phyloP scores from a whole-genome alignment of 1,284 basidiomycete species.

The Papiliotrema fonsecae region DNA sequence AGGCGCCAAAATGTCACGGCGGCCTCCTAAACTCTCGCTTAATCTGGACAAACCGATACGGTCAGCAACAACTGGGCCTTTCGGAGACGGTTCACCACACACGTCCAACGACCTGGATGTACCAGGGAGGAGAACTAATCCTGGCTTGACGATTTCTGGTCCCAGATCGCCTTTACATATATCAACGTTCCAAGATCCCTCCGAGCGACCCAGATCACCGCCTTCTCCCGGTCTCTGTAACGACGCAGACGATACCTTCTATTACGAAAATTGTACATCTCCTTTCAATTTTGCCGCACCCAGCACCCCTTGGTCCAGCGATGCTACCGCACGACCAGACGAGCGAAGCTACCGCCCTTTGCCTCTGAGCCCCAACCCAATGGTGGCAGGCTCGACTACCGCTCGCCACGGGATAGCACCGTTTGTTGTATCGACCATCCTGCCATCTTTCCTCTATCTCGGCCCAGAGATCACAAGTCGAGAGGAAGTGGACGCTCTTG shows the following conservation, averaged over 20 bases:
- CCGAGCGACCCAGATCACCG: slow-evolving; percentile 29
- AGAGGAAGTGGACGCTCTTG: slow-evolving; percentile 69
- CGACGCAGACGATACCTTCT: background rate
- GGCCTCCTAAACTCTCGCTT: slow-evolving; percentile 38
- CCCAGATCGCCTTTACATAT: slow-evolving; percentile 3
- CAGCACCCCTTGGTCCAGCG: slow-evolving; percentile 1
- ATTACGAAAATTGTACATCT: slow-evolving; percentile 5
- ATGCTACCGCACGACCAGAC: background rate
- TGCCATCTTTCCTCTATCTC: slow-evolving; percentile 84
- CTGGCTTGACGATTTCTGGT: background rate
- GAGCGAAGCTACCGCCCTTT: no score
- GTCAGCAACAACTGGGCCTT: slow-evolving; percentile 20
- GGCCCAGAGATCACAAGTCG: slow-evolving; percentile 76
- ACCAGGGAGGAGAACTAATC: background rate
- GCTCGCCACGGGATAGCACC: slow-evolving; percentile 53
- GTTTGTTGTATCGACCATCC: slow-evolving; percentile 77
- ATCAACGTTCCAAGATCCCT: slow-evolving; percentile 27
- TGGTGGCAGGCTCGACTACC: slow-evolving; percentile 34
- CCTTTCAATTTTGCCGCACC: background rate
- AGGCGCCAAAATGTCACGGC: slow-evolving; percentile 12
- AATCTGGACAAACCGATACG: slow-evolving; percentile 27
- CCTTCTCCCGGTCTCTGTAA: slow-evolving; percentile 24
- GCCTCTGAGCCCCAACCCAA: background rate
- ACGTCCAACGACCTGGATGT: background rate
- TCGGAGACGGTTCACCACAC: slow-evolving; percentile 3